Conservation (phyloP, 306 rosid species). For the Sphenostylis stenocarpa region DNA sequence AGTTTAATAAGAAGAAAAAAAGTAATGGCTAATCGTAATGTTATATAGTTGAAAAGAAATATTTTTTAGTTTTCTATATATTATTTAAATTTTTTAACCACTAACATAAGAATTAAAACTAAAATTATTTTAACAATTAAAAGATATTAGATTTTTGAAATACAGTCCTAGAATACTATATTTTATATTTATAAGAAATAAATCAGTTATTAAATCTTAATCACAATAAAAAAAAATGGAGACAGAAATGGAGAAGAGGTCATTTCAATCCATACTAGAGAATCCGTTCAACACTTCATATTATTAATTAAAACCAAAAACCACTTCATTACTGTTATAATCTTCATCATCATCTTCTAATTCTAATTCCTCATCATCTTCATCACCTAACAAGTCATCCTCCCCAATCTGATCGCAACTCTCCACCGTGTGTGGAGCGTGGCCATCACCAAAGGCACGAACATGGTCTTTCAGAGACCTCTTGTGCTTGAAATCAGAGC, state of each 20-base stretch:
- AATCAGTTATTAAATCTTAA: too few species aligned
- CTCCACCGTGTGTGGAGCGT: slow-evolving; percentile 68
- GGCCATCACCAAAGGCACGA: slow-evolving; percentile 80
- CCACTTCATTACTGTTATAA: slow-evolving; percentile 17
- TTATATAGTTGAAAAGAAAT: not conserved
- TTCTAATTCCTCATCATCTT: slow-evolving; percentile 37
- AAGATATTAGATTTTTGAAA: too few species aligned
- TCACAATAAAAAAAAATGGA: not conserved
- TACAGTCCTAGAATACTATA: too few species aligned
- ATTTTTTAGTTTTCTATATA: too few species aligned
- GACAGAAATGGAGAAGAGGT: not conserved
- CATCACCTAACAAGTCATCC: slow-evolving; percentile 32
- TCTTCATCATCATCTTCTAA: slow-evolving; percentile 2
- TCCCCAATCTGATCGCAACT: slow-evolving; percentile 44
- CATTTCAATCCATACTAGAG: not conserved
- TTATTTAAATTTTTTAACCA: too few species aligned
- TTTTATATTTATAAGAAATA: too few species aligned
- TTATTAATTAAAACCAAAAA: slow-evolving; percentile 30
- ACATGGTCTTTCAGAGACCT: slow-evolving; percentile 92
- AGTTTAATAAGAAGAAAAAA: not conserved
- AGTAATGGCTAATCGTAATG: too few species aligned
- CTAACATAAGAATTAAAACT: too few species aligned
- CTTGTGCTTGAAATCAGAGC: slow-evolving; percentile 93
- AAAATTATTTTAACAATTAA: too few species aligned
- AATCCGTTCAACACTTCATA: not conserved